Percentiles rank a stretch among this genome's conserved stretches.
Conservation (phyloP, 2,329 filamentous ascomycete species). For the Colletotrichum viniferum region DNA sequence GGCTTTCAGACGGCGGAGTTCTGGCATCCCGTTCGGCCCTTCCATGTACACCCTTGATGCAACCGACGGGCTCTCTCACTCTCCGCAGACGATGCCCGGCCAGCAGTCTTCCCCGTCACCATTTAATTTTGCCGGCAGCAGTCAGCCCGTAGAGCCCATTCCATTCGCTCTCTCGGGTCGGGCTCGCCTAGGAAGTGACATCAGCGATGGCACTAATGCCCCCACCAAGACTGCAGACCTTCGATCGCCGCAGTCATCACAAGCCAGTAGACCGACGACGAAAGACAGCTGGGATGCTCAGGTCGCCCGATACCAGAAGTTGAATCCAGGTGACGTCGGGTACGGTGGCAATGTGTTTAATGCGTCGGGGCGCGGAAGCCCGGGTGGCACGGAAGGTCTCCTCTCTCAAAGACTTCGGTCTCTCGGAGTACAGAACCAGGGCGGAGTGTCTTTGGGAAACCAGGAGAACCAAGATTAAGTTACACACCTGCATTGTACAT, state of each 20-base stretch:
- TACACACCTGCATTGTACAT: neutral
- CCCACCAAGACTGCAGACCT: conserved; percentile 21
- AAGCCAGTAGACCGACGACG: conserved; percentile 37
- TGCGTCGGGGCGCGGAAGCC: conserved; percentile 38
- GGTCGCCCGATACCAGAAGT: conserved; percentile 63
- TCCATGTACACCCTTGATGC: conserved; percentile 36
- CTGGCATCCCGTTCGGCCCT: conserved; percentile 48
- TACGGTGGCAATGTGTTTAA: conserved; percentile 63
- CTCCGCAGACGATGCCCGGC: neutral
- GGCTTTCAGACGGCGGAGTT: conserved; percentile 61
- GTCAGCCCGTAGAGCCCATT: conserved; percentile 51
- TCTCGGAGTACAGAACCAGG: conserved; percentile 52
- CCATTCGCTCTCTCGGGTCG: conserved; percentile 46
- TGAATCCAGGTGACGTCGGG: conserved; percentile 67
- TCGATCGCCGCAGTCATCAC: conserved; percentile 30
- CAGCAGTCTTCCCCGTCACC: conserved; percentile 28
- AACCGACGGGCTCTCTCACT: conserved; percentile 31
- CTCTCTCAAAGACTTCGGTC: conserved; percentile 72
- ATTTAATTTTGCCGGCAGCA: conserved; percentile 34
- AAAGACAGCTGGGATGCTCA: conserved; percentile 36
- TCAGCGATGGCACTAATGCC: conserved; percentile 30
- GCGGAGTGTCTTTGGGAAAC: neutral
- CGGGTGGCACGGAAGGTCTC: conserved; percentile 64
- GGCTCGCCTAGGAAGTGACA: conserved; percentile 35
- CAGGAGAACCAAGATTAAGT: neutral